A percentile compares a stretch with the other conserved stretches of the same genome.
Evolutionary conservation across 2,329 filamentous ascomycete species (phyloP).

Genomic region (Trichoderma sp.): DNA sequence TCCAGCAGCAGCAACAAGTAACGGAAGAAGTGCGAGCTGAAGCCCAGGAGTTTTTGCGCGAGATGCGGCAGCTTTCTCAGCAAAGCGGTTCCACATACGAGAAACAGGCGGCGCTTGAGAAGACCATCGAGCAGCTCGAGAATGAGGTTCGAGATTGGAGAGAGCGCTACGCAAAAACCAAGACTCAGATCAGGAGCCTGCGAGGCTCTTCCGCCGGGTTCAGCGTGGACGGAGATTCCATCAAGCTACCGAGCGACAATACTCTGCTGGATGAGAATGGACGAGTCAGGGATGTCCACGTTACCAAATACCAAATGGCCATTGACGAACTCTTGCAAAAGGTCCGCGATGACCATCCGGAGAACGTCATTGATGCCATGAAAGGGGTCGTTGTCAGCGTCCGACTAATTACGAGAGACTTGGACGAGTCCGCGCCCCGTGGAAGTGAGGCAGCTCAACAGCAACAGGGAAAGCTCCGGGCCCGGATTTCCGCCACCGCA

Average conservation of each 20-base stretch:
- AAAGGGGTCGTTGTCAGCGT: constrained; percentile 81
- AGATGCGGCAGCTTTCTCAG: constrained; percentile 85
- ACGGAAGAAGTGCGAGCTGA: constrained; percentile 85
- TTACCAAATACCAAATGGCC: constrained; percentile 92
- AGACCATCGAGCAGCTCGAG: constrained; percentile 73
- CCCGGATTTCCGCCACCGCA: constrained; percentile 83
- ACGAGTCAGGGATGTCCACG: constrained; percentile 83
- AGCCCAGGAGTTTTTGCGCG: constrained; percentile 76
- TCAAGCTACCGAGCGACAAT: constrained; percentile 62
- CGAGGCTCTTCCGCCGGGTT: constrained; percentile 78
- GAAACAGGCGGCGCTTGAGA: constrained; percentile 74
- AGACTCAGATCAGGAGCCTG: constrained; percentile 80
- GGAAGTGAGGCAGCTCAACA: constrained; percentile 56
- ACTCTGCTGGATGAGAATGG: constrained; percentile 70
- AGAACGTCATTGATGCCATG: constrained; percentile 78
- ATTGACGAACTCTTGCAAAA: constrained; percentile 85
- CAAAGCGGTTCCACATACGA: constrained; percentile 77
- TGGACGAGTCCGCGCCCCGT: constrained; percentile 57
- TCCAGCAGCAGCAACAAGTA: constrained; percentile 73
- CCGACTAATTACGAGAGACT: constrained; percentile 78
- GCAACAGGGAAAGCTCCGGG: constrained; percentile 69
- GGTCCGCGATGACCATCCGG: constrained; percentile 70
- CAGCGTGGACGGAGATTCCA: constrained; percentile 66
- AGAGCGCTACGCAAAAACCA: constrained; percentile 80
- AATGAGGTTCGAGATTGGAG: constrained; percentile 87